Conservation (phyloP, 306 rosid species). For the Casuarina glauca region DNA sequence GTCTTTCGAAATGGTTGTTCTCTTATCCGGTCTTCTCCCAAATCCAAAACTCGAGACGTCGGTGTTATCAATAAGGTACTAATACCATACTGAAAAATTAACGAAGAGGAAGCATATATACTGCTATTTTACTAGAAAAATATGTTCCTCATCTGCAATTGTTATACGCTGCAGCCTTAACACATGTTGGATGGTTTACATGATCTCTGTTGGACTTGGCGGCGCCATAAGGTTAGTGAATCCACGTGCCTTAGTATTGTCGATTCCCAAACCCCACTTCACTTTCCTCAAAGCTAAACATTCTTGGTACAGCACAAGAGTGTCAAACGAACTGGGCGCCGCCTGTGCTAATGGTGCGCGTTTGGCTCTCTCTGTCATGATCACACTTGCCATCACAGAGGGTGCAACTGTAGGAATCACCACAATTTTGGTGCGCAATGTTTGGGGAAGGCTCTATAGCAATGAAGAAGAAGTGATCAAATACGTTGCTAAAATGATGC, state of each 20-base stretch:
- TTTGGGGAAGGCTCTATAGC: slow-evolving; percentile 63
- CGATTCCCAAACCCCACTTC: not conserved
- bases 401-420: slow-evolving; percentile 38
- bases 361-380: slow-evolving; percentile 51
- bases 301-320: slow-evolving; percentile 5
- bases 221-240: slow-evolving; percentile 55
- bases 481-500: slow-evolving; percentile 62
- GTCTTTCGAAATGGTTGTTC: slow-evolving; percentile 70
- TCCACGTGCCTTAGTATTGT: not conserved
- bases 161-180: slow-evolving; percentile 41
- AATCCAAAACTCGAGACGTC: slow-evolving; percentile 65
- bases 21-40: slow-evolving; percentile 60
- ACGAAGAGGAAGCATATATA: not conserved
- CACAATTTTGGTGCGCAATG: slow-evolving; percentile 42
- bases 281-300: not conserved
- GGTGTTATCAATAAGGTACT: slow-evolving; percentile 57
- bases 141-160: not conserved
- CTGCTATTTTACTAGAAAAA: not conserved
- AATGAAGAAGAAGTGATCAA: slow-evolving; percentile 49
- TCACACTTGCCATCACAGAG: slow-evolving; percentile 35
- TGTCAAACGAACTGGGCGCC: slow-evolving; percentile 61
- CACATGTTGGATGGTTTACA: slow-evolving; percentile 62
- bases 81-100: not conserved
- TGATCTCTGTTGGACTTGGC: slow-evolving; percentile 64
- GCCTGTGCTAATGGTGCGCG: slow-evolving; percentile 49